phyloP scores from a whole-genome alignment of 2,329 filamentous ascomycete genomes.

The Cladosporium sp. region DNA sequence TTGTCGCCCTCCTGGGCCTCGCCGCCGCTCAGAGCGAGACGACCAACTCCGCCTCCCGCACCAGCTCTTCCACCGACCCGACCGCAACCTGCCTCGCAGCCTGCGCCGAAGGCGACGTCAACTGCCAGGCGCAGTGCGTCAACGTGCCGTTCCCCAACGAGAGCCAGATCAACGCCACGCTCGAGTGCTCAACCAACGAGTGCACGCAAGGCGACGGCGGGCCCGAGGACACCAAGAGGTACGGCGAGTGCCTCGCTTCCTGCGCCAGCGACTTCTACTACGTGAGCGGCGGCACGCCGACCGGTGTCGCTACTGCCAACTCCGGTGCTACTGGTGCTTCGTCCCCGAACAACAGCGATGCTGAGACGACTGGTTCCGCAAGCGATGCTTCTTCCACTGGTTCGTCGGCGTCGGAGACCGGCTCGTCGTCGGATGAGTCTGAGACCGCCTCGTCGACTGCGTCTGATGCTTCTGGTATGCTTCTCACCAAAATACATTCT shows the following conservation, averaged over 20 bases:
- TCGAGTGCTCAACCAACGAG: constrained; percentile 44
- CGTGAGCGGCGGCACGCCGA: background rate
- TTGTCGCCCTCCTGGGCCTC: constrained; percentile 42
- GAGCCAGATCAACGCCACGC: constrained; percentile 48
- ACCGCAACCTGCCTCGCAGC: constrained; percentile 28
- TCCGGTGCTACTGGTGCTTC: constrained; percentile 15
- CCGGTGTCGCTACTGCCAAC: constrained; percentile 23
- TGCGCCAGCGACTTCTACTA: constrained; percentile 32
- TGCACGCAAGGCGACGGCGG: constrained; percentile 52
- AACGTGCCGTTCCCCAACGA: constrained; percentile 50
- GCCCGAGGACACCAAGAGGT: constrained; percentile 41
- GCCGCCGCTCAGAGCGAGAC: constrained; percentile 36
- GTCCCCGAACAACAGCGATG: background rate
- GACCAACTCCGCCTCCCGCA: constrained; percentile 17
- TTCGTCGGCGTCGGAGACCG: background rate
- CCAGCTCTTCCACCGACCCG: constrained; percentile 1
- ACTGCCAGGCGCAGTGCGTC: constrained; percentile 50
- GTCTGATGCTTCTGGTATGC: background rate
- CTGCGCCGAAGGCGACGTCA: constrained; percentile 44
- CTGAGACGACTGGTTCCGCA: background rate
- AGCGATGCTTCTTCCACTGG: background rate
- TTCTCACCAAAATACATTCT: background rate
- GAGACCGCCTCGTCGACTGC: constrained; percentile 2
- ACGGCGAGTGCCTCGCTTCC: constrained; percentile 44
- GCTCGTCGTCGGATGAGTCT: constrained; percentile 2